Evolutionary conservation across 495 filamentous ascomycete species (phyloP), one percentile per base, ranked within the genome.

Genomic region (Hyaloscypha variabilis): DNA sequence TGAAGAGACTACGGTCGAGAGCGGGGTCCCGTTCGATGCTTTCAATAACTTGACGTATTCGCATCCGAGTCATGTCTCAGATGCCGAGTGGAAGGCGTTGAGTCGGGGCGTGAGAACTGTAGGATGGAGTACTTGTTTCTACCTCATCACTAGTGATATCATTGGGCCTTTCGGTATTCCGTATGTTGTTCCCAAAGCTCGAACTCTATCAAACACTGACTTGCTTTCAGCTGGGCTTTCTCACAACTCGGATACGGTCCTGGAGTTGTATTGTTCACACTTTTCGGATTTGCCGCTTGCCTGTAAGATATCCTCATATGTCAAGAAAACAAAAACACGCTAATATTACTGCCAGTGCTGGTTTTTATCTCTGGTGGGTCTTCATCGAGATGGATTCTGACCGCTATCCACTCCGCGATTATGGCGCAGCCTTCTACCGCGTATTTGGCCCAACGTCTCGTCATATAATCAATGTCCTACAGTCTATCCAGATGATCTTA

Each of bases 341-440:
- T 21, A 17, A 51, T 17, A 50, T 51, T 13, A n/a, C 8, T 36
- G 28, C 6, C 24, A 36, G 26, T 13, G 14, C 58, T 51, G 58
- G 58, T 1, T 49, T 21, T 14, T 39, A 61, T 10, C 14, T 83
- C 17, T 88, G 83, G 83, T 78, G 78, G 60, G 74, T 82, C 62
- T 87, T 84, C 72, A 69, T 87, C 58, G 79, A 79, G 19, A 66
- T 87, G 52, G 85, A 88, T 70, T 85, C 81, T 23, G 73, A 81
- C 53, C 66, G 76, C 24, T 87, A 78, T 67, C 86, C 86, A 0
- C 88, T 83, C 68, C 84, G 84, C 46, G 86, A 88, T 70, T 74
- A 86, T 8, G 84, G 78, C 23, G 49, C 19, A 14, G 49, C 49
- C 23, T 51, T 51, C 3, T 85, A 82, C 70, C 78, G 86, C 34